Base-by-base conservation (phyloP, 306 rosid genomes). In the Alnus glutinosa region DNA sequence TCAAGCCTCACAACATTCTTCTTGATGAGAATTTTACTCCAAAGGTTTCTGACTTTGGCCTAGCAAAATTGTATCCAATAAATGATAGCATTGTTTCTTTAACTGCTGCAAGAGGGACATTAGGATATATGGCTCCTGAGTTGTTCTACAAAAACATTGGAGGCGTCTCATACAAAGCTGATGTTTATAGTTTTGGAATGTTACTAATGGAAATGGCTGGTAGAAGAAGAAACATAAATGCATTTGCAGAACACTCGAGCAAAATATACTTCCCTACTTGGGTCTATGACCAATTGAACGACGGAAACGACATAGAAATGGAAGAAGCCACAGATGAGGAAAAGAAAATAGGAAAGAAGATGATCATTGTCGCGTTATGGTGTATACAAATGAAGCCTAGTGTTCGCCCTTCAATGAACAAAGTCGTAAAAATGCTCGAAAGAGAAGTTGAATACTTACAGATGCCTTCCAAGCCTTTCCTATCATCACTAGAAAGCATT, bases 311-410 rank as follows among this genome's bases (percentile, higher is more conserved):
- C 36, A 15, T 44, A 19, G 78, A 82, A 9, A 32, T 72, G 3
- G 55, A 18, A 34, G 59, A 44, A 52, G 70, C 9, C 3, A 10
- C 5, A 0, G 75, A 62, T 50, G 0, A 54, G 0, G 81, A 82
- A 13, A 55, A 13, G 4, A 34, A 72, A 18, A n/a, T 36, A 61
- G 74, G 42, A 44, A 72, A 73, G 55, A 77, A 71, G 52, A 73
- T 82, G 81, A 5, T 71, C 44, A 32, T 47, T n/a, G 71, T 77
- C 16, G 79, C 82, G 7, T 57, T 82, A 46, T 82, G 85, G 14
- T 82, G 85, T 61, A 82, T 82, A 61, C 75, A 82, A 9, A 16
- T 77, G 63, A 55, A 42, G 61, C 75, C 82, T 3, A 34, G 0
- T 0, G 55, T 77, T 46, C 75, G 82, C 61, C 78, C 82, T 73